Evolutionary conservation across 2,329 filamentous ascomycete species (phyloP), one percentile per base, ranked within the genome.

Genomic region (Fusarium continuum): DNA sequence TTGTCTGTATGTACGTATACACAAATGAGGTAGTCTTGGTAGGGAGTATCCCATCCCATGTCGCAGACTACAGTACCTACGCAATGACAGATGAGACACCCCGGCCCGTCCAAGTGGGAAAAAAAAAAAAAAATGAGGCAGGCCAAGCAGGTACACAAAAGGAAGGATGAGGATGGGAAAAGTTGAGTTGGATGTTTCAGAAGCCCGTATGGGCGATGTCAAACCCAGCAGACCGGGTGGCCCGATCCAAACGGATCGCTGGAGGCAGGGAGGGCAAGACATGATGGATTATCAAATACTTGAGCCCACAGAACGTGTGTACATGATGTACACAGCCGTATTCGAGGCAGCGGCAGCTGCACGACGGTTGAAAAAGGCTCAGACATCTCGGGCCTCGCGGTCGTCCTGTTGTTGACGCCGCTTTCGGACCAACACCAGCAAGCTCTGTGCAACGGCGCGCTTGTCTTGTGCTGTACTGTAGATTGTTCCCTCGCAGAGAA

Each of bases 11-110:
- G n/a, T n/a, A n/a, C n/a, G n/a, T n/a, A n/a, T n/a, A n/a, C n/a
- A 62, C 54, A 51, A 58, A 61, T 60, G 59, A 65, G 57, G 61
- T 64, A 62, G 55, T 58, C 55, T 60, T 46, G 28, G 56, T 60
- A 61, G 47, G 58, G 36, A 63, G 41, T 47, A 48, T 58, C 46
- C 64, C 47, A 48, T 58, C 46, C 64, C 46, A 43, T 50, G 45
- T 57, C 55, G 17, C 31, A 45, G 67, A 55, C 62, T 68, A n/a
- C n/a, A n/a, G n/a, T n/a, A n/a, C n/a, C n/a, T n/a, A 58, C 57
- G 48, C 58, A 69, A 63, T 59, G 61, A 61, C 64, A 70, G 61
- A 58, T 65, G 55, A n/a, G 56, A 56, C 23, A 55, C 25, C 55
- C 52, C 44, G 39, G 41, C 51, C 38, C 32, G 19, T 28, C 28